A percentile compares a stretch with the other conserved stretches of the same genome.
phyloP scores from a whole-genome alignment of 495 filamentous ascomycete species.

The Penicillium tannophilum region DNA sequence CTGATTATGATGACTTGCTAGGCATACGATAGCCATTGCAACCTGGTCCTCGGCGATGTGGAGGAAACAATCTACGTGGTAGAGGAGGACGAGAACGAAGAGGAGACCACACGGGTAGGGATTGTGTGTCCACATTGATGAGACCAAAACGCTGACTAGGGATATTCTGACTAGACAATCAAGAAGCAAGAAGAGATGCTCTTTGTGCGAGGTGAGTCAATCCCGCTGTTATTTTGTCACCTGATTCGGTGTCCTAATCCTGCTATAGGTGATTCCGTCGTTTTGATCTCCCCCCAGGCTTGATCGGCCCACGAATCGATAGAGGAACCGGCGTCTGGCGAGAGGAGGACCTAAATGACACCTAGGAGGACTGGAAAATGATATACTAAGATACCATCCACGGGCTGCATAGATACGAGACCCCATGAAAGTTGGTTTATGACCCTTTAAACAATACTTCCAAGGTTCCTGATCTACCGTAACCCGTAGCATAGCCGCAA shows the following conservation, averaged over 20 bases:
- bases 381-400: slow-evolving; percentile 27
- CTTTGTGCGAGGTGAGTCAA: slow-evolving; percentile 86
- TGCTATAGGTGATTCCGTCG: slow-evolving; percentile 83
- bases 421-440: slow-evolving; percentile 31
- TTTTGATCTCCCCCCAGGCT: slow-evolving; percentile 85
- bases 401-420: slow-evolving; percentile 34
- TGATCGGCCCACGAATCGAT: slow-evolving; percentile 30
- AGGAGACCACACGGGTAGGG: slow-evolving; percentile 67
- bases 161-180: slow-evolving; percentile 63
- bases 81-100: slow-evolving; percentile 80
- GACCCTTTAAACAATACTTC: slow-evolving; percentile 12
- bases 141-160: slow-evolving; percentile 15
- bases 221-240: not conserved
- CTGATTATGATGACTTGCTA: slow-evolving; percentile 40
- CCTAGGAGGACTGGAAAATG: slow-evolving; percentile 1
- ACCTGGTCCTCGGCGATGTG: slow-evolving; percentile 94
- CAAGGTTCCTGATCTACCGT: not conserved
- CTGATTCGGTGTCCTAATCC: slow-evolving; percentile 6
- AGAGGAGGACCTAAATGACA: slow-evolving; percentile 19
- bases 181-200: slow-evolving; percentile 98
- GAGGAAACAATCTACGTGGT: slow-evolving; percentile 96
- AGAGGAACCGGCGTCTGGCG: slow-evolving; percentile 28
- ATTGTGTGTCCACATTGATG: not conserved
- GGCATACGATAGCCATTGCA: slow-evolving; percentile 99
- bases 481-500: slow-evolving; percentile 20